phyloP scores from a whole-genome alignment of 2,329 filamentous ascomycete genomes.

The Botrytis elliptica region DNA sequence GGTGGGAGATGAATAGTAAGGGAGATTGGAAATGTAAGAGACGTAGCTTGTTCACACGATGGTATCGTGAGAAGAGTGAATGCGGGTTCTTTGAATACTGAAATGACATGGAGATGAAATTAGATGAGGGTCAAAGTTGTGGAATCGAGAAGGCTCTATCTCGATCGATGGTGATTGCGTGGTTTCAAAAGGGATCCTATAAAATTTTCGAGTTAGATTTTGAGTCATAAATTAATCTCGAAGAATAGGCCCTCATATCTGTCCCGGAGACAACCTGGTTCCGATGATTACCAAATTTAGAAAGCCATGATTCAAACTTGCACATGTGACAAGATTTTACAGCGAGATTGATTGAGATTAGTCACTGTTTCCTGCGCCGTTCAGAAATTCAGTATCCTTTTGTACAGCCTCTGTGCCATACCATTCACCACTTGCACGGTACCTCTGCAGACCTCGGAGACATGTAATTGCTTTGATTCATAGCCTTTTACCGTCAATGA shows the following conservation, averaged over 20 bases:
- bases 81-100: background rate
- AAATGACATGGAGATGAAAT: background rate
- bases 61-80: background rate
- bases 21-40: background rate
- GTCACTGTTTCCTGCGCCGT: fast-evolving
- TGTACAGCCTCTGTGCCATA: background rate
- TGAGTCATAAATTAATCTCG: background rate
- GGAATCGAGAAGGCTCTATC: background rate
- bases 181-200: background rate
- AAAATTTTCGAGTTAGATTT: background rate
- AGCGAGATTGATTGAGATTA: background rate
- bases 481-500: background rate
- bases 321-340: background rate
- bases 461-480: background rate
- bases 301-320: background rate
- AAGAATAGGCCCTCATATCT: fast-evolving
- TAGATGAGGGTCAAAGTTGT: background rate
- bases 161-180: too few relatives aligned
- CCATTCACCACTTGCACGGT: too few relatives aligned
- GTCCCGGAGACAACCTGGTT: background rate
- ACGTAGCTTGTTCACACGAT: background rate
- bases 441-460: background rate
- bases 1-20: background rate
- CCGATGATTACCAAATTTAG: too few relatives aligned
- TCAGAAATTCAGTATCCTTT: background rate